Base-by-base conservation (phyloP, 2,329 filamentous ascomycete species). In the Aspergillus sp. region DNA sequence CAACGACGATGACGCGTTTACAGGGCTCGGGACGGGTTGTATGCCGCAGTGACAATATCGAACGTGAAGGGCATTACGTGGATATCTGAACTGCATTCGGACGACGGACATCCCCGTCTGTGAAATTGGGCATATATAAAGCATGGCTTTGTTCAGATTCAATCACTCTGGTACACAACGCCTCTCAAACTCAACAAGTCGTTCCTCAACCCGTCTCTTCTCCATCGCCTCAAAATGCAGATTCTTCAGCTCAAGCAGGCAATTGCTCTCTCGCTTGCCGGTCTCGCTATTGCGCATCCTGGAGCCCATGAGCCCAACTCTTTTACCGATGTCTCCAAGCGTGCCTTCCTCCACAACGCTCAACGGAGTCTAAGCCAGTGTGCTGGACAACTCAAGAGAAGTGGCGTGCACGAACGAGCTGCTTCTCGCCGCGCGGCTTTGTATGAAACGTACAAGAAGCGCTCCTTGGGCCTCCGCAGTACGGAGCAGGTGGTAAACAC, bases 231-330 rank as follows among this genome's bases (percentile, higher is more conserved):
- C 27, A 42, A 30, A 17, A 55, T 59, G 59, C 59, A 62, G 5
- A 4, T 62, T 15, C 13, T 38, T 8, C 32, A 50, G 38, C 32
- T 59, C 23, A 66, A 66, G 41, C 10, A 62, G 41, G 59, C 59
- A 2, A 39, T 60, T 21, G 23, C 21, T 3, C 39, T 66, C 32
- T 65, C 60, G 50, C 49, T 67, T 8, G 55, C 64, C 25, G 60
- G 62, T 7, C 44, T 67, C 3, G 44, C 62, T 6, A 13, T 61
- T 10, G 66, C 66, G 15, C 66, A 68, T 27, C 67, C 67, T 2
- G 67, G 64, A 17, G 65, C 32, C 36, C 64, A 68, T 23, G 65
- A 68, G 52, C 55, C 55, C 15, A 62, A 25, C 51, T 66, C 65
- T 6, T 62, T 62, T 17, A 44, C 54, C 6, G 17, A 59, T 39